These are phyloP conservation scores for Protomyces lactucae-debilis DNA, from an alignment of 1,139 yeast genomes.

Conservation along the genomic window DNA sequence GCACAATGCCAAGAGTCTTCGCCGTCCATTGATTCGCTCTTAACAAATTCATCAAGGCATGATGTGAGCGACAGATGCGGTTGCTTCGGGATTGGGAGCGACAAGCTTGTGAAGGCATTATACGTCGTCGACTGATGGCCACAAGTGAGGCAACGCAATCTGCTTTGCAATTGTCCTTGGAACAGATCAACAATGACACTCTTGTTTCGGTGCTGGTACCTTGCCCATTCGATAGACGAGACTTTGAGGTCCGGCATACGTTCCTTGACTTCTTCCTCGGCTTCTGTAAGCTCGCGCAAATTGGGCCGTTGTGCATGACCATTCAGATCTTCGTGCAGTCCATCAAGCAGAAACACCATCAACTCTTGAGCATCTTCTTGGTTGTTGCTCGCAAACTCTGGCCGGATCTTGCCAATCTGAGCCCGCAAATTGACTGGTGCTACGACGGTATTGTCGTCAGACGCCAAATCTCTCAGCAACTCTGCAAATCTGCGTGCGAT, in stretches of 20 bases:
- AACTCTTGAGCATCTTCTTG: constrained; percentile 96
- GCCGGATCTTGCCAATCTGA: constrained; percentile 64
- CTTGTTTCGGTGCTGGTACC: constrained; percentile 76
- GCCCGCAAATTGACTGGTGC: constrained; percentile 46
- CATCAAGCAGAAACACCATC: constrained; percentile 74
- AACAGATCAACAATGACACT: constrained; percentile 80
- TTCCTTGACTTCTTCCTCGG: constrained; percentile 74
- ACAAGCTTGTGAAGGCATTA: constrained; percentile 69
- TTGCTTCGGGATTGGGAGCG: constrained; percentile 63
- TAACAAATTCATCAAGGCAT: constrained; percentile 67
- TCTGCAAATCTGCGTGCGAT: constrained; percentile 69
- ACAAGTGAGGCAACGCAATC: constrained; percentile 70
- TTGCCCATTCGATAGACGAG: constrained; percentile 90
- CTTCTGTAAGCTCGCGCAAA: constrained; percentile 57
- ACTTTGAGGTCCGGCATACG: constrained; percentile 73
- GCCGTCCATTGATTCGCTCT: constrained; percentile 63
- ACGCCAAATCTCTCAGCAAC: constrained; percentile 56
- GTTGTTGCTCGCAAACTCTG: constrained; percentile 65
- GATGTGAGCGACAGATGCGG: constrained; percentile 48
- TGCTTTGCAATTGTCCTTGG: constrained; percentile 87
- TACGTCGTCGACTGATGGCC: constrained; percentile 78
- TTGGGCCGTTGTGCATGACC: constrained; percentile 56
- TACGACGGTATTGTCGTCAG: constrained; percentile 48
- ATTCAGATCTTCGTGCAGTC: constrained; percentile 83
- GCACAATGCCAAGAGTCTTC: constrained; percentile 92